phyloP scores from a whole-genome alignment of 2,329 filamentous ascomycete genomes.

The Waltergamsia citrina region DNA sequence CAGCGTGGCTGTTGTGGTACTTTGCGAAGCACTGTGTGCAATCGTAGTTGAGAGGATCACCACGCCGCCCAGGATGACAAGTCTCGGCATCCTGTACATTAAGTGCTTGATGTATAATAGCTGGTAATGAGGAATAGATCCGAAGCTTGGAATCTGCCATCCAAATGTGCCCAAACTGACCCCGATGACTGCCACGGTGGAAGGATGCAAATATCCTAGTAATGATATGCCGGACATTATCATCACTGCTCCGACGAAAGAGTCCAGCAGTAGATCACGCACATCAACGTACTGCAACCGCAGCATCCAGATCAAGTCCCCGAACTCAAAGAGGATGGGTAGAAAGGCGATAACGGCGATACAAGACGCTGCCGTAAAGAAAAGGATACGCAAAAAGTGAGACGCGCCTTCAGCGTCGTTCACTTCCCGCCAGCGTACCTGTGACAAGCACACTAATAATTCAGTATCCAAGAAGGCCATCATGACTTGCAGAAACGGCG shows the following conservation, averaged over 20 bases:
- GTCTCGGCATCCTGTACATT: neutral
- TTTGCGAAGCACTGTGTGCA: neutral
- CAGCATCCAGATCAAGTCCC: constrained; percentile 7
- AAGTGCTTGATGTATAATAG: constrained; percentile 2
- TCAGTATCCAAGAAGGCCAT: constrained; percentile 19
- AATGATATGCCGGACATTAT: constrained; percentile 16
- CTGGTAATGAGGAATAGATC: constrained; percentile 3
- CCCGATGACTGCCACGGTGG: constrained; percentile 15
- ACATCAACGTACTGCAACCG: constrained; percentile 13
- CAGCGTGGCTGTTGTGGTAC: constrained; percentile 3
- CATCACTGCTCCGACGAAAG: constrained; percentile 10
- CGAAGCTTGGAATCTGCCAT: constrained; percentile 3
- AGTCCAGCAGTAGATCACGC: constrained; percentile 19
- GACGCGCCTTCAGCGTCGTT: constrained; percentile 12
- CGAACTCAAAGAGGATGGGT: constrained; percentile 12
- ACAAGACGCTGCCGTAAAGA: constrained; percentile 6
- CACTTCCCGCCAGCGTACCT: constrained; percentile 10
- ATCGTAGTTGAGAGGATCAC: constrained; percentile 1
- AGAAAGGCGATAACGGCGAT: constrained; percentile 10
- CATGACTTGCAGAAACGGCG: constrained; percentile 9
- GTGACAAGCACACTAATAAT: constrained; percentile 15
- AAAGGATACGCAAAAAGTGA: constrained; percentile 4
- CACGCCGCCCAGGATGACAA: neutral
- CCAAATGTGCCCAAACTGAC: constrained; percentile 11
- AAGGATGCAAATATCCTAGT: constrained; percentile 15